Base-by-base conservation (phyloP, 1,139 yeast genomes). In the Debaryomyces nepalensis region DNA sequence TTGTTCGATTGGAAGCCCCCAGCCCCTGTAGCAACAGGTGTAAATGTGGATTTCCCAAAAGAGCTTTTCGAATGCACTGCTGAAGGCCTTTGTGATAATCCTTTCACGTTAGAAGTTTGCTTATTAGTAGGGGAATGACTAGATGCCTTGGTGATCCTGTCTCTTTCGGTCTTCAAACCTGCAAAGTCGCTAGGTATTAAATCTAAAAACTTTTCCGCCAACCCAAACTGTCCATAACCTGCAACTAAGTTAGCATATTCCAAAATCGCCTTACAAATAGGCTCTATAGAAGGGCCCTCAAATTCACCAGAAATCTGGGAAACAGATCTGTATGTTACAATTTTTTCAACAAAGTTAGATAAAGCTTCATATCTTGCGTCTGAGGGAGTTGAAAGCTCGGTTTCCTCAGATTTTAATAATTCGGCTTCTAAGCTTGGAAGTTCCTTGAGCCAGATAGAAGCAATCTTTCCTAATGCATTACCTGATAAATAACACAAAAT, bases 301-400 rank as follows among this genome's bases (percentile, higher is more conserved):
- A 77, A 65, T 23, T 66, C 65, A 2, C 75, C 73, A 10, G 63
- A 55, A 16, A 64, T 52, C 27, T 71, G 65, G 14, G 81, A 59
- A 44, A 81, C 73, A 36, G 83, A 76, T 53, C 88, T 79, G 63
- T 85, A 87, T 18, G 87, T 82, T 24, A 90, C 81, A 47, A 90
- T 77, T 64, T 91, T 91, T 60, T 87, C 95, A 44, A 89, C 87
- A 60, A 90, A 86, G 54, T 81, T 83, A 45, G 86, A 84, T 58
- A 93, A 74, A 5, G 96, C 86, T 53, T 81, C 86, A 52, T 86
- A 82, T 59, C 91, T 90, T 15, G 97, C 96, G 50, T 86, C 95
- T 43, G 87, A 85, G 3, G 88, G 84, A n/a, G 89, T 75, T 2
- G 75, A 60, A 24, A 77, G 67, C 18, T 65, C 68, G 1, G 56